These are phyloP conservation scores for Puya raimondii DNA, from an alignment of 176 grass and related monocot genomes.

Conservation along the genomic window DNA sequence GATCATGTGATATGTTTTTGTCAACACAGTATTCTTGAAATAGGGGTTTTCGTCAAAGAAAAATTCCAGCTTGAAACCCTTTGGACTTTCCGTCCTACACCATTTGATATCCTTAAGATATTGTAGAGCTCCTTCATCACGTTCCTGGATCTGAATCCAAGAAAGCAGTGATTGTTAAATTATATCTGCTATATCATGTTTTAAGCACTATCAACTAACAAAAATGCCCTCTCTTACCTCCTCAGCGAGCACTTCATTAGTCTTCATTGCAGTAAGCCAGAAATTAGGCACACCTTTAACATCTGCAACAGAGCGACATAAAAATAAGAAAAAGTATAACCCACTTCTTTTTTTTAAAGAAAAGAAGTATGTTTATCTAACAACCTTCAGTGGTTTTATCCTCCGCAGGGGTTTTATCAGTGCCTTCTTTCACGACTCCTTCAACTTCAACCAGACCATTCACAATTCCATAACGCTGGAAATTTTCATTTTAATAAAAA, in stretches of 20 bases:
- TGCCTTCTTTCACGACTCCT: constrained; percentile 37
- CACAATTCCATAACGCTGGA: constrained; percentile 76
- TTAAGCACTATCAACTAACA: neutral
- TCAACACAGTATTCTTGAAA: constrained; percentile 84
- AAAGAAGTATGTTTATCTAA: neutral
- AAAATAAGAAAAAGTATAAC: neutral
- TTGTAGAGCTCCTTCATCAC: constrained; percentile 80
- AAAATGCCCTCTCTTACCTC: constrained; percentile 36
- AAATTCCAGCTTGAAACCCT: constrained; percentile 97
- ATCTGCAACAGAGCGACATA: constrained; percentile 20
- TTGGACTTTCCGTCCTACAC: constrained; percentile 49
- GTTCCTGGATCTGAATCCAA: constrained; percentile 69
- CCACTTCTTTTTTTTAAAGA: neutral
- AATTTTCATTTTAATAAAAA: constrained; percentile 6
- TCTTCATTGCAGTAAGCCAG: constrained; percentile 96
- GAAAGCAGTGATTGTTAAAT: neutral
- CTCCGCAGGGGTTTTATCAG: constrained; percentile 37
- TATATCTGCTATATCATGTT: neutral
- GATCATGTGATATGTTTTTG: constrained; percentile 93
- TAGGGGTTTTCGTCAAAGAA: constrained; percentile 69
- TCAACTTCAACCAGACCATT: constrained; percentile 82
- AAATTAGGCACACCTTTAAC: constrained; percentile 87
- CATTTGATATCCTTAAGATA: constrained; percentile 95
- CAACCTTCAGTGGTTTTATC: constrained; percentile 33
- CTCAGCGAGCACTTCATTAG: constrained; percentile 70